These are phyloP conservation scores for Panus rudis DNA, from an alignment of 768 basidiomycete genomes.

Conservation along the genomic window DNA sequence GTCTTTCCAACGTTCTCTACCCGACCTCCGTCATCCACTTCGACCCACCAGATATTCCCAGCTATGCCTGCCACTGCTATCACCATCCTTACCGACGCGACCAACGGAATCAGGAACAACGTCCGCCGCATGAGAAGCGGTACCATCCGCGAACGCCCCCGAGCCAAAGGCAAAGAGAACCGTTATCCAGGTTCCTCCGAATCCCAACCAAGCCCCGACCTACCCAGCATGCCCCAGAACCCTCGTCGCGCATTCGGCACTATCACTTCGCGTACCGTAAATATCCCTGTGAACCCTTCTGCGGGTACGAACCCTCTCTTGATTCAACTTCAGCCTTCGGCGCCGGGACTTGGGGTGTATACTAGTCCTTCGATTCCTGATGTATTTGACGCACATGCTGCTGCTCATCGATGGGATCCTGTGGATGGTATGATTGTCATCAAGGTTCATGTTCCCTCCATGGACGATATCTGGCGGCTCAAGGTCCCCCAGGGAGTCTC, in stretches of 20 bases:
- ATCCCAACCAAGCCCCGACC: not conserved
- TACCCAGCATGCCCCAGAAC: too few relatives aligned
- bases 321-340: not conserved
- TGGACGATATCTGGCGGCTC: constrained; percentile 34
- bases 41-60: too few relatives aligned
- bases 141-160: constrained; percentile 5
- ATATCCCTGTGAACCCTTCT: not conserved
- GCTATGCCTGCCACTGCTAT: not conserved
- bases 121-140: constrained; percentile 10
- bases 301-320: not conserved
- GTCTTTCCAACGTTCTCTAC: too few relatives aligned
- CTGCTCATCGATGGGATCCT: constrained; percentile 24
- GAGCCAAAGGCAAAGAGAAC: constrained; percentile 12
- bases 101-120: constrained; percentile 8
- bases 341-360: too few relatives aligned
- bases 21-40: too few relatives aligned
- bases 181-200: not conserved
- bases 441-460: constrained; percentile 33
- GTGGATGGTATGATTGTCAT: constrained; percentile 28
- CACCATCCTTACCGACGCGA: constrained; percentile 11
- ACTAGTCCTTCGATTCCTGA: too few relatives aligned
- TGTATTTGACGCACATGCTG: not conserved
- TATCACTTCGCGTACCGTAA: not conserved
- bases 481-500: constrained; percentile 25
- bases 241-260: not conserved